Conservation (phyloP, 441 rosid species). For the Corymbia citriodora region DNA sequence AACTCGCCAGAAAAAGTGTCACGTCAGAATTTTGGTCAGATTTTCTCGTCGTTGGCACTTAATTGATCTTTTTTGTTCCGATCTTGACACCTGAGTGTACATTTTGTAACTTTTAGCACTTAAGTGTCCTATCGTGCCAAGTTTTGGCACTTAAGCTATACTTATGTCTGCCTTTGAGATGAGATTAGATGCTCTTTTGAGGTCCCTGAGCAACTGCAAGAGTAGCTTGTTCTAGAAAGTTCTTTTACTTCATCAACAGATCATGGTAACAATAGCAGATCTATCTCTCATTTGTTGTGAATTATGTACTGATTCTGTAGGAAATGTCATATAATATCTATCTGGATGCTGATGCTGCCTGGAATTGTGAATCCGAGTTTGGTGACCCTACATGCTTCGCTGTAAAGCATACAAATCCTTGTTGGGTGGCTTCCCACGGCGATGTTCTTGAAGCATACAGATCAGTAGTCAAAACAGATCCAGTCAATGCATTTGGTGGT, state of each 20-base stretch:
- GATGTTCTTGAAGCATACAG: slow-evolving; percentile 86
- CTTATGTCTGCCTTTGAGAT: too few species aligned
- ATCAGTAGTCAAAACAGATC: slow-evolving; percentile 84
- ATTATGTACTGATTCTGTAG: slow-evolving; percentile 34
- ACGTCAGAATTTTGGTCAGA: too few species aligned
- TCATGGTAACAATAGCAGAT: neutral
- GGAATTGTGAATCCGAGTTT: slow-evolving; percentile 89
- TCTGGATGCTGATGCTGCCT: slow-evolving; percentile 91
- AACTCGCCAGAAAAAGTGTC: too few species aligned
- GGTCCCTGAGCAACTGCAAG: too few species aligned
- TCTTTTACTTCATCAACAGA: neutral
- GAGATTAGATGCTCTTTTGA: too few species aligned
- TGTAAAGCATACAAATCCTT: slow-evolving; percentile 91
- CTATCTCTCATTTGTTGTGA: neutral
- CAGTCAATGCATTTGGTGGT: slow-evolving; percentile 89
- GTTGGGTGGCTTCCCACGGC: slow-evolving; percentile 77
- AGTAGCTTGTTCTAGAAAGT: too few species aligned
- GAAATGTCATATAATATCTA: slow-evolving; percentile 90
- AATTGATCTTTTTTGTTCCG: too few species aligned
- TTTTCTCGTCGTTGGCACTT: too few species aligned
- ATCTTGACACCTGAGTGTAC: too few species aligned
- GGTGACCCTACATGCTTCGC: slow-evolving; percentile 73
- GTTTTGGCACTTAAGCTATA: too few species aligned
- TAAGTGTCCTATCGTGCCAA: too few species aligned
- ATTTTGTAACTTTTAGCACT: too few species aligned